These are phyloP conservation scores for Pontederia paniculata DNA, from an alignment of 176 grass and related monocot genomes.

Conservation along the genomic window DNA sequence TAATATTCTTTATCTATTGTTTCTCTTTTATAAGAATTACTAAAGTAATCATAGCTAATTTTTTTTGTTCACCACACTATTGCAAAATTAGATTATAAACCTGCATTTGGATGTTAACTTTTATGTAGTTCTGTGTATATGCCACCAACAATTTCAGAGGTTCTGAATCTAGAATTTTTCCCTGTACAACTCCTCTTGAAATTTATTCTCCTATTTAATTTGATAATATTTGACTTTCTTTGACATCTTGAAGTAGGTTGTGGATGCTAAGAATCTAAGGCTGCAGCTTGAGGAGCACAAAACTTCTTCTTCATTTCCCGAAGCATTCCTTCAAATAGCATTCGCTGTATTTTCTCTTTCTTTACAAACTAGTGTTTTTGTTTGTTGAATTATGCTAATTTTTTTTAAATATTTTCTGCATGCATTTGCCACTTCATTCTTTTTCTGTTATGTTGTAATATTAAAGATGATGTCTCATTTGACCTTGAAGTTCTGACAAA, in stretches of 20 bases:
- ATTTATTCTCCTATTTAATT: neutral
- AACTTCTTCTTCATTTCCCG: slow-evolving; percentile 61
- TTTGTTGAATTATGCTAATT: slow-evolving; percentile 3
- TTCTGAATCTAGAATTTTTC: no score
- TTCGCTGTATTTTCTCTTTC: slow-evolving; percentile 55
- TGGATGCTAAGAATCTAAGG: slow-evolving; percentile 87
- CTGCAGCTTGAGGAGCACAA: slow-evolving; percentile 70
- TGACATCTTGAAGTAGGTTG: slow-evolving; percentile 39
- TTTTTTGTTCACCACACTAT: no score
- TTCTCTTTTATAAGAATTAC: no score
- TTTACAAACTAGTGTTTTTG: slow-evolving; percentile 11
- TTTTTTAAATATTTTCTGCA: slow-evolving; percentile 6
- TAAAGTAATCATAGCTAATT: no score
- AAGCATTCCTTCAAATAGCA: slow-evolving; percentile 92
- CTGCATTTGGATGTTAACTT: no score
- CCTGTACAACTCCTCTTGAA: no score
- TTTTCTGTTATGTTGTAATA: no score
- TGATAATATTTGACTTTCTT: neutral
- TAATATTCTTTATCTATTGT: no score
- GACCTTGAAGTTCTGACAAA: neutral
- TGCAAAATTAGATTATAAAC: no score
- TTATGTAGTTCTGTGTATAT: no score
- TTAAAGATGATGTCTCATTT: neutral
- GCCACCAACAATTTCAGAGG: no score
- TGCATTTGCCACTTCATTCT: slow-evolving; percentile 2